phyloP scores from a whole-genome alignment of 1,284 basidiomycete species.

The Cystobasidium pallidum region DNA sequence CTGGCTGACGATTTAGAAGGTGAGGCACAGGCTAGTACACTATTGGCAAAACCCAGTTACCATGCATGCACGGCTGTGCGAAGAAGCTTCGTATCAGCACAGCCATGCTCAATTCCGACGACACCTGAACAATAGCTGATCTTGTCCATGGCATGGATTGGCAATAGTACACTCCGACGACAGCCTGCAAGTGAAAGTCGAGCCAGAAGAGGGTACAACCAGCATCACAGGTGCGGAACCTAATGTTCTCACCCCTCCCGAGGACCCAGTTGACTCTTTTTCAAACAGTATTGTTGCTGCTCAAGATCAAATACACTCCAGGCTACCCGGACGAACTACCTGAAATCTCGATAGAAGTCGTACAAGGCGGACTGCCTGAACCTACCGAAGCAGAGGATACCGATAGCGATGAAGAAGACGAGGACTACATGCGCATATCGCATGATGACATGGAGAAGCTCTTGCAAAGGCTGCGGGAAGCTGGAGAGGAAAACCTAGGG shows the following conservation, averaged over 20 bases:
- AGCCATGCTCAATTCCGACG: not conserved
- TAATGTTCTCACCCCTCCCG: not conserved
- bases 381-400: slow-evolving; percentile 55
- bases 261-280: slow-evolving; percentile 43
- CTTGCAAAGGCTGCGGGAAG: slow-evolving; percentile 6
- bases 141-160: slow-evolving; percentile 61
- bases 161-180: slow-evolving; percentile 78
- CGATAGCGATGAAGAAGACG: slow-evolving; percentile 66
- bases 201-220: slow-evolving; percentile 77
- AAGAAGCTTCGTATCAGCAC: not conserved
- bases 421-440: slow-evolving; percentile 62
- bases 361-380: slow-evolving; percentile 65
- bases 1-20: slow-evolving; percentile 31
- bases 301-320: slow-evolving; percentile 71
- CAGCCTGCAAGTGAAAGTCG: slow-evolving; percentile 79
- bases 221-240: slow-evolving; percentile 64
- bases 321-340: slow-evolving; percentile 78
- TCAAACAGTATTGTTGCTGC: slow-evolving; percentile 69
- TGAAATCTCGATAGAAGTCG: slow-evolving; percentile 67
- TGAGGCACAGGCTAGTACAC: too few relatives aligned
- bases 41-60: too few relatives aligned
- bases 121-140: not conserved
- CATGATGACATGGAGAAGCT: not conserved
- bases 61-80: too few relatives aligned
- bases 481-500: slow-evolving; percentile 46